Evolutionary conservation across 495 filamentous ascomycete species (phyloP).

Genomic region (Penicillium salamii): DNA sequence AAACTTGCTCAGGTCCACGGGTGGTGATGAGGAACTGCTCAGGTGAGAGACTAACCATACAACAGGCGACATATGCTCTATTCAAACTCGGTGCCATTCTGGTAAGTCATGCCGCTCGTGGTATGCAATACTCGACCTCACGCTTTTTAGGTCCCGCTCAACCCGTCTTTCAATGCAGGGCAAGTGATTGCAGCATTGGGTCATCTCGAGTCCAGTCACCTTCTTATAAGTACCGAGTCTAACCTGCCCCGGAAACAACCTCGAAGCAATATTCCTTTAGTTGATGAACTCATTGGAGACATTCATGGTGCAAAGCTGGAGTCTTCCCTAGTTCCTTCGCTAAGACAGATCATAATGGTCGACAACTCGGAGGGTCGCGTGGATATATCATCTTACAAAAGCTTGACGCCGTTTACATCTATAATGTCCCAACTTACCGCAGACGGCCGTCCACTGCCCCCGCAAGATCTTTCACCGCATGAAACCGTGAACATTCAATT

Average conservation of each 20-base stretch:
- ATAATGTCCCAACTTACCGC: slow-evolving; percentile 46
- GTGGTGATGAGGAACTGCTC: too few relatives aligned
- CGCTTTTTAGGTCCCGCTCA: slow-evolving; percentile 67
- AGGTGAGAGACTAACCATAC: not conserved
- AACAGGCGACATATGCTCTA: slow-evolving; percentile 72
- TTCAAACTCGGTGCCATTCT: slow-evolving; percentile 92
- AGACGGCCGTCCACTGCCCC: slow-evolving; percentile 39
- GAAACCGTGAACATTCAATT: slow-evolving; percentile 96
- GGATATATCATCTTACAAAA: slow-evolving; percentile 41
- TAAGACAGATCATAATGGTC: slow-evolving; percentile 69
- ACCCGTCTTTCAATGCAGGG: slow-evolving; percentile 79
- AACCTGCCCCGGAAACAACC: slow-evolving; percentile 80
- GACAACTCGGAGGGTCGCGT: slow-evolving; percentile 73
- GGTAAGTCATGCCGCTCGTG: slow-evolving; percentile 37
- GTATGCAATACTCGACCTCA: not conserved
- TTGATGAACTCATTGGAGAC: slow-evolving; percentile 63
- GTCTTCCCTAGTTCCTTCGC: slow-evolving; percentile 64
- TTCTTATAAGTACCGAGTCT: slow-evolving; percentile 82
- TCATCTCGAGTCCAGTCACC: slow-evolving; percentile 70
- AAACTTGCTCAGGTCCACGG: too few relatives aligned
- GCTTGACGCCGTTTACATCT: slow-evolving; percentile 52
- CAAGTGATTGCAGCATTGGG: slow-evolving; percentile 77
- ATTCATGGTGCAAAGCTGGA: slow-evolving; percentile 51
- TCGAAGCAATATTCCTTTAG: slow-evolving; percentile 69
- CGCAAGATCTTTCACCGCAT: slow-evolving; percentile 52